Evolutionary conservation across 2,329 filamentous ascomycete species (phyloP).

Genomic region (Microascus cirrosus): DNA sequence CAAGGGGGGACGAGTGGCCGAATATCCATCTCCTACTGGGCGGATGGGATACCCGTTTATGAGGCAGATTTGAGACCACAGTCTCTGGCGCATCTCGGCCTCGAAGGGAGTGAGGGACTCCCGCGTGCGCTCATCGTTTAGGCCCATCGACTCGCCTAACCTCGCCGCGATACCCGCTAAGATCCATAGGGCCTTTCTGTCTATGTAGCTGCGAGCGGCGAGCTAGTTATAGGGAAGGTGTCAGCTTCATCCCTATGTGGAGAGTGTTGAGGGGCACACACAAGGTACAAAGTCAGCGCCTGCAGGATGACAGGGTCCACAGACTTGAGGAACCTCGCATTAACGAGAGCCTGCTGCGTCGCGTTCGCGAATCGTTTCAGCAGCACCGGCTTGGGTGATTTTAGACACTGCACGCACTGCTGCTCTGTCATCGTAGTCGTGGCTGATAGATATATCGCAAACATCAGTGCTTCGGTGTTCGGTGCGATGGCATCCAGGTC

Average conservation of each 20-base stretch:
- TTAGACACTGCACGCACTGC: not conserved
- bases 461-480: slow-evolving; percentile 10
- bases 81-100: slow-evolving; percentile 1
- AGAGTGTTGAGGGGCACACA: not conserved
- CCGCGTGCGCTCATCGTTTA: not conserved
- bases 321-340: slow-evolving; percentile 2
- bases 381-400: not conserved
- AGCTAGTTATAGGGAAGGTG: not conserved
- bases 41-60: not conserved
- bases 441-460: slow-evolving; percentile 10
- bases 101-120: not conserved
- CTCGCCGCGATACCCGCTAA: not conserved
- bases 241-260: not conserved
- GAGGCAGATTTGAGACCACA: slow-evolving; percentile 2
- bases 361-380: slow-evolving; percentile 1
- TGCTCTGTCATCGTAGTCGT: slow-evolving; percentile 9
- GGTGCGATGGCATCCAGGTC: not conserved
- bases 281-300: not conserved
- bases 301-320: not conserved
- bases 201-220: not conserved
- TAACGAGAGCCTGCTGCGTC: slow-evolving; percentile 5
- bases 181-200: slow-evolving; percentile 2
- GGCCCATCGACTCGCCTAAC: slow-evolving; percentile 2
- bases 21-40: not conserved
- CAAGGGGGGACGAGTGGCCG: not conserved